Percentiles rank a stretch among this genome's conserved stretches.
Conservation (phyloP, 129 eudicot species). For the Dittrichia graveolens region DNA sequence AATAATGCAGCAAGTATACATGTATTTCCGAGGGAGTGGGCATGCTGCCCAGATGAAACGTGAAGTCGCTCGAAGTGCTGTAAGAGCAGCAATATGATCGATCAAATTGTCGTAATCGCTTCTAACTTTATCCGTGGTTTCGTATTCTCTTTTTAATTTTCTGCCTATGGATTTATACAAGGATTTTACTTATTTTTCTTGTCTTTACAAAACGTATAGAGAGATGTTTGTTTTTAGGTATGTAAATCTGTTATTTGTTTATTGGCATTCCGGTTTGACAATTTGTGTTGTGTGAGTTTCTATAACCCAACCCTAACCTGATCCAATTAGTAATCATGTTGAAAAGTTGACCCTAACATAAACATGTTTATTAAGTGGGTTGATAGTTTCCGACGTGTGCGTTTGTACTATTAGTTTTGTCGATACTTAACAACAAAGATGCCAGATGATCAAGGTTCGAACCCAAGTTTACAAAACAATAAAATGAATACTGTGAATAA, state of each 20-base stretch:
- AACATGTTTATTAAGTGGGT: too few relatives aligned
- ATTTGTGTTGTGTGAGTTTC: too few relatives aligned
- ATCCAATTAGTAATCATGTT: too few relatives aligned
- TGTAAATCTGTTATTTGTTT: constrained; percentile 21
- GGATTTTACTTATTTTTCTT: not conserved
- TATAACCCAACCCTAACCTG: too few relatives aligned
- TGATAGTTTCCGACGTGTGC: too few relatives aligned
- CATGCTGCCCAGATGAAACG: constrained; percentile 81
- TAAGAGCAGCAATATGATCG: constrained; percentile 73
- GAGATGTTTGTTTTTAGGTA: not conserved
- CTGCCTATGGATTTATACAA: not conserved
- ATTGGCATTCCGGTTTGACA: not conserved
- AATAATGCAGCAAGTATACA: constrained; percentile 87
- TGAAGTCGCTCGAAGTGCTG: constrained; percentile 81
- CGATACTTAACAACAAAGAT: too few relatives aligned
- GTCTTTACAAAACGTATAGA: constrained; percentile 1
- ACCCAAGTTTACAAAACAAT: too few relatives aligned
- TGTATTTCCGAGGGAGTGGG: constrained; percentile 97
- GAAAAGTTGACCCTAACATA: too few relatives aligned
- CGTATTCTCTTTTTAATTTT: not conserved
- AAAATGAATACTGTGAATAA: too few relatives aligned
- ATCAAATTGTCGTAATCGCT: not conserved
- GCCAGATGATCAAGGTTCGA: too few relatives aligned
- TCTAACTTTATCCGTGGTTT: not conserved
- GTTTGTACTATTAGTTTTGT: too few relatives aligned